Evolutionary conservation across 2,329 filamentous ascomycete genomes (phyloP).

Genomic region (Anisogramma anomala): DNA sequence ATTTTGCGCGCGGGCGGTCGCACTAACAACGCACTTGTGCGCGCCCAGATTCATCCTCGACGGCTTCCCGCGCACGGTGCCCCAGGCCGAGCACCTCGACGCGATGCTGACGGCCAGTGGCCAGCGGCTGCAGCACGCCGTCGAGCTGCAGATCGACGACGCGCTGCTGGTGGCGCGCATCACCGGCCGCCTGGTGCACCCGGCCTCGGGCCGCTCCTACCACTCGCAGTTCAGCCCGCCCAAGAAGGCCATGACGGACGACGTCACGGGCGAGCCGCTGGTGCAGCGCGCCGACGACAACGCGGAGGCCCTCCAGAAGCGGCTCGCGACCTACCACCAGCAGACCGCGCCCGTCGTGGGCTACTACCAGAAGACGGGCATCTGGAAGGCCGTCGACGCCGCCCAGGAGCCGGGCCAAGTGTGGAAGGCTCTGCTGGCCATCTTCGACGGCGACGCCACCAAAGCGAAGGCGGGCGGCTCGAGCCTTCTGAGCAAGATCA

Average conservation of each 20-base stretch:
- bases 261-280: constrained; percentile 90
- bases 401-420: constrained; percentile 92
- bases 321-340: constrained; percentile 80
- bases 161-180: constrained; percentile 87
- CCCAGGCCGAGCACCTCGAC: constrained; percentile 90
- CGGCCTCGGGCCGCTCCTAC: constrained; percentile 90
- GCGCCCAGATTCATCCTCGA: constrained; percentile 83
- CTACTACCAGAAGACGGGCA: constrained; percentile 95
- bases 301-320: constrained; percentile 89
- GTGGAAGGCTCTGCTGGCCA: constrained; percentile 81
- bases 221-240: constrained; percentile 99
- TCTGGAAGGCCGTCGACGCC: constrained; percentile 92
- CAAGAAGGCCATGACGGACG: constrained; percentile 87
- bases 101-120: constrained; percentile 70
- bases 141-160: constrained; percentile 96
- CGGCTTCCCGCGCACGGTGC: constrained; percentile 93
- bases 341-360: constrained; percentile 87
- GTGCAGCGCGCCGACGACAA: constrained; percentile 97
- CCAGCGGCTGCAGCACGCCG: constrained; percentile 83
- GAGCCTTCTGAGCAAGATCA: constrained; percentile 33
- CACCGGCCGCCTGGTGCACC: constrained; percentile 90
- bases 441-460: constrained; percentile 60
- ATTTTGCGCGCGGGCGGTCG: constrained; percentile 12
- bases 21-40: constrained; percentile 14
- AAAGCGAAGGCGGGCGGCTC: constrained; percentile 27